Base-by-base conservation (phyloP, 2,329 filamentous ascomycete species). In the Neoscytalidium dimidiatum region DNA sequence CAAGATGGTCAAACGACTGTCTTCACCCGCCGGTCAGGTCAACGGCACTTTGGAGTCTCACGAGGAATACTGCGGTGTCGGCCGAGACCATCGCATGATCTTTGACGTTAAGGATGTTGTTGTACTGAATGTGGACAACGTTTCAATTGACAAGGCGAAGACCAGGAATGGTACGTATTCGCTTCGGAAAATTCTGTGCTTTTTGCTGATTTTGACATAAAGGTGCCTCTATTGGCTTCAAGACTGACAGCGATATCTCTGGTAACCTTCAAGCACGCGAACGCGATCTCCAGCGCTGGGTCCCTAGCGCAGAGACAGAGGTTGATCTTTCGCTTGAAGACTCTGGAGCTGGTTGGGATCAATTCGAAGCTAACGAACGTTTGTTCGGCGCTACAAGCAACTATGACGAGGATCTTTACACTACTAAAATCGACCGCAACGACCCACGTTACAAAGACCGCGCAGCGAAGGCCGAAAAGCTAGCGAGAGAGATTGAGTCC, bases 401-500 rank as follows among this genome's bases (percentile, higher is more conserved):
- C 71, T 99, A 98, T 75, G 89, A 98, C 73, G 95, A 98, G 79
- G 93, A 92, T 71, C 88, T 95, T 48, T 99, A 99, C 80, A 99
- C 95, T 1, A 99, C 95, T 9, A 81, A 87, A 44, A 96, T 99
- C 73, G 88, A 99, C 78, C 92, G 89, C 73, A 91, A 79, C 68
- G 89, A 96, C 71, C 94, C 95, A 1, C 84, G 90, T 62, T 97
- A 96, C 78, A 89, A 87, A 68, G 88, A 92, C 76, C 87, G 90
- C 68, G 84, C 91, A 71, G 92, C 91, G 3, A 86, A 89, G 38
- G 95, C 94, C 90, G 92, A 94, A 23, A 89, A 85, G 69, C 91
- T 94, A 73, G 95, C 93, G 23, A 88, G 91, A 66, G 94, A 98
- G 77, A 99, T 99, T 71, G 92, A 97, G 78, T 84, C 86, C 51